Base-by-base conservation (phyloP, 139 green algal species). In the Chlamydomonas incerta region DNA sequence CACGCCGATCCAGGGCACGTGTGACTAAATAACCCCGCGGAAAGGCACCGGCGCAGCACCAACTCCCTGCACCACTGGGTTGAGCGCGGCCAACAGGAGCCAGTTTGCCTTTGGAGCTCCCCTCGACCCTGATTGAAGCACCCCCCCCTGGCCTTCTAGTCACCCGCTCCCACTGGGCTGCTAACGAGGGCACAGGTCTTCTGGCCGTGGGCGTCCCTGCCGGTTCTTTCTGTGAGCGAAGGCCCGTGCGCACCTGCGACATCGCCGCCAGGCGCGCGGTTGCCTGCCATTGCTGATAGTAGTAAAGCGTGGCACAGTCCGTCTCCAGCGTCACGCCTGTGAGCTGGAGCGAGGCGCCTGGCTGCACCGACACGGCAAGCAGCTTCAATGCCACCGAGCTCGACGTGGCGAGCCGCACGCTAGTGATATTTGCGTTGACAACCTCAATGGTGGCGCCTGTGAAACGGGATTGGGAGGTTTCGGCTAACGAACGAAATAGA, bases 241-340 rank as follows among this genome's bases (percentile, higher is more conserved):
- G n/a, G n/a, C 47, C 28, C 28, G 3, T 47, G 46, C 75, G 47
- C 47, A 83, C 77, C 77, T 66, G 1, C 8, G 63, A 55, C 8
- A 68, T 13, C 46, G 75, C 75, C 0, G 31, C 50, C 1, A 66
- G 46, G 4, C 26, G 66, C 2, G 3, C 5, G 8, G 29, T 66
- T 1, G 10, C 4, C 3, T 50, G 28, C 65, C 65, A 85, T 29
- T 67, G 31, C 63, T 85, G 79, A 11, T 76, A 85, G 0, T 11
- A 23, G 17, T 13, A 9, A 17, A 85, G 47, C 20, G 79, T 85
- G 34, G 31, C 6, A 34, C 79, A 85, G 34, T 85, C 79, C 23
- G 79, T 85, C 26, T 85, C 79, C 2, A 85, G 65, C 2, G 28
- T 2, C 15, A 85, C 79, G 65, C 76, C 50, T 28, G 37, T 55